Evolutionary conservation across 805 yeast species (phyloP), one percentile per base, ranked within the genome.

Genomic region (Wickerhamiella musiphila): DNA sequence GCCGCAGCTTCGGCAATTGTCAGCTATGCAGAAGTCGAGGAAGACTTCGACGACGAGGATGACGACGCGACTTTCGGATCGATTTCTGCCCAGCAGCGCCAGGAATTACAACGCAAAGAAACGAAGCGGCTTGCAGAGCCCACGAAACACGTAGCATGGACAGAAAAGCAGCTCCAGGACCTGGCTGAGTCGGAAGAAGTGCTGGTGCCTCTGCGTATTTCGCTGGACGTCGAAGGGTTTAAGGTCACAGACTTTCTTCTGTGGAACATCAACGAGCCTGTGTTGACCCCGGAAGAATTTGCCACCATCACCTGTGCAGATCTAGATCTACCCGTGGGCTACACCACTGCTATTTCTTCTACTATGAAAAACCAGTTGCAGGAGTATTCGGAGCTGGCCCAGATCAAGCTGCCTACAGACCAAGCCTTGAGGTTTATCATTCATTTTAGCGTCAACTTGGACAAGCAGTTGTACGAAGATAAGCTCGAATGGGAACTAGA

Each of bases 401-500:
- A 68, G 9, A 65, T 78, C 20, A 71, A 72, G 33, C 61, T 82
- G 18, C 86, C 93, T 12, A 58, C 56, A 23, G 79, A 73, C 35
- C 63, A 65, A 27, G 73, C 68, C 33, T 56, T 74, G 18, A 90
- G 78, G 46, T 93, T 78, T 1, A 66, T 90, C 3, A 66, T 90
- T 22, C 78, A 82, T 41, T 55, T 90, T 23, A 73, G 86, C 11
- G 78, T 90, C 30, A 81, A 77, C 48, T 58, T 90, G 39, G 82
- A 83, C 41, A 78, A 78, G 49, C 74, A 73, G 44, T 64, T 84
- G 26, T 83, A 73, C 46, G 93, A 83, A 44, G 98, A 90, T 54
- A 77, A 78, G 51, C 76, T 90, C 41, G 96, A 90, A 54, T 86
- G 96, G 96, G 92, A 90, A 48, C 60, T 90, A 26, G 51, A 53